Evolutionary conservation across 2,329 filamentous ascomycete species (phyloP).

Genomic region (Rosellinia necatrix): DNA sequence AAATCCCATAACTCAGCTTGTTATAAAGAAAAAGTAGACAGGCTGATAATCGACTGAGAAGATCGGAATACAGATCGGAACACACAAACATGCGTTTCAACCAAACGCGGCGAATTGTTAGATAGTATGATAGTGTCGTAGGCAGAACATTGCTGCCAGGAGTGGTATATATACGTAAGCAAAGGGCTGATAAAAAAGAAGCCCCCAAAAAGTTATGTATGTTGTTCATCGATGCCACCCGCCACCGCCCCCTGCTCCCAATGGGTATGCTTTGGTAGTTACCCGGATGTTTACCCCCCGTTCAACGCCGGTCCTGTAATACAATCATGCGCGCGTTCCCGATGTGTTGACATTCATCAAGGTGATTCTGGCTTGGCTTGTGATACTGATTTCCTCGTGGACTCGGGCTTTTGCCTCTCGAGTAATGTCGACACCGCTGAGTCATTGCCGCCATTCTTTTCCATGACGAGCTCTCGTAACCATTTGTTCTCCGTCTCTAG

Average conservation of each 20-base stretch:
- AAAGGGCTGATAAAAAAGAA: slow-evolving; percentile 6
- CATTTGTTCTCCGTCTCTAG: slow-evolving; percentile 58
- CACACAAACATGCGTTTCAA: neutral
- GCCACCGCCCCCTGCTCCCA: slow-evolving; percentile 6
- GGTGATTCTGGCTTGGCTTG: slow-evolving; percentile 26
- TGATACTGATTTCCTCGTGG: slow-evolving; percentile 34
- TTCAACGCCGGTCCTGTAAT: slow-evolving; percentile 28
- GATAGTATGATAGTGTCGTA: neutral
- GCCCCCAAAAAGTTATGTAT: slow-evolving; percentile 12
- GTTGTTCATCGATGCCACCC: slow-evolving; percentile 7
- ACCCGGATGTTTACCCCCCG: slow-evolving; percentile 14
- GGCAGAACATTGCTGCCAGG: slow-evolving; percentile 21
- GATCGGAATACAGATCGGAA: too few species aligned
- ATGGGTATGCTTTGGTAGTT: slow-evolving; percentile 15
- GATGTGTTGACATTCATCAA: slow-evolving; percentile 10
- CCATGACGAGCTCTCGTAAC: slow-evolving; percentile 70
- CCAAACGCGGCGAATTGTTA: neutral
- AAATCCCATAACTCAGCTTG: too few species aligned
- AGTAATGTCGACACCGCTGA: slow-evolving; percentile 55
- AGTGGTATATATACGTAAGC: slow-evolving; percentile 22
- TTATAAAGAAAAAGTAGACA: too few species aligned
- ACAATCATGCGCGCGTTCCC: slow-evolving; percentile 23
- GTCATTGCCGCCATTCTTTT: slow-evolving; percentile 73
- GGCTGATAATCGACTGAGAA: too few species aligned
- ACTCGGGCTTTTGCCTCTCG: slow-evolving; percentile 51